These are phyloP conservation scores for Euptelea pleiosperma DNA, from an alignment of 164 flowering plant species.

Conservation along the genomic window DNA sequence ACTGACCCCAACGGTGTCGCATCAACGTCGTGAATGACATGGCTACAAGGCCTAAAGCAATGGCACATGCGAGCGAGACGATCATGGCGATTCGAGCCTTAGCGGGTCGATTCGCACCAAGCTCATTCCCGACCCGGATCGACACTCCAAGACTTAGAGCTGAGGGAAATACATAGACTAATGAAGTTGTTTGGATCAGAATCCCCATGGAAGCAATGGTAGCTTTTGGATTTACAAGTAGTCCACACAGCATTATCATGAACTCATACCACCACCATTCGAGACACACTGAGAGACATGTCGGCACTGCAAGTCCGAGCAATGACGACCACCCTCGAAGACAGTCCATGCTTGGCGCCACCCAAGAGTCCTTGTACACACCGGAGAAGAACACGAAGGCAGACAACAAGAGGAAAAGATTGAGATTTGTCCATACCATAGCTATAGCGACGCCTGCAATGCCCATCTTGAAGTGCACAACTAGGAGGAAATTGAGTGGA, in stretches of 20 bases:
- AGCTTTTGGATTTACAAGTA: conserved; percentile 24
- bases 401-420: conserved; percentile 8
- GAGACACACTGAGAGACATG: conserved; percentile 33
- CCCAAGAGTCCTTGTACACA: conserved; percentile 26
- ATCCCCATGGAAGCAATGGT: conserved; percentile 28
- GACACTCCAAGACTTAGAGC: conserved; percentile 25
- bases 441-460: conserved; percentile 30
- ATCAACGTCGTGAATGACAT: conserved; percentile 20
- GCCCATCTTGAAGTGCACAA: conserved; percentile 20
- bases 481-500: conserved; percentile 21
- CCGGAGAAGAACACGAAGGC: conserved; percentile 19
- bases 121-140: conserved; percentile 22
- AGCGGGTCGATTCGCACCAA: conserved; percentile 23
- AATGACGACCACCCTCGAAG: conserved; percentile 22
- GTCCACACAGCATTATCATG: conserved; percentile 26
- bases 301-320: conserved; percentile 26
- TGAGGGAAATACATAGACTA: conserved; percentile 26
- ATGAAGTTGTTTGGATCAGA: conserved; percentile 25
- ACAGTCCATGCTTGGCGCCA: conserved; percentile 20
- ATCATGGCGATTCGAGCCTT: conserved; percentile 23
- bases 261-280: conserved; percentile 42
- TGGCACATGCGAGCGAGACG: conserved; percentile 19
- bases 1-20: conserved; percentile 25
- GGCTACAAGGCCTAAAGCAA: conserved; percentile 20
- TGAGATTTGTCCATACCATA: conserved; percentile 23